A percentile compares a stretch with the other conserved stretches of the same genome.
Evolutionary conservation across 345 rosid species (phyloP).

Genomic region (Citrus reticulata): DNA sequence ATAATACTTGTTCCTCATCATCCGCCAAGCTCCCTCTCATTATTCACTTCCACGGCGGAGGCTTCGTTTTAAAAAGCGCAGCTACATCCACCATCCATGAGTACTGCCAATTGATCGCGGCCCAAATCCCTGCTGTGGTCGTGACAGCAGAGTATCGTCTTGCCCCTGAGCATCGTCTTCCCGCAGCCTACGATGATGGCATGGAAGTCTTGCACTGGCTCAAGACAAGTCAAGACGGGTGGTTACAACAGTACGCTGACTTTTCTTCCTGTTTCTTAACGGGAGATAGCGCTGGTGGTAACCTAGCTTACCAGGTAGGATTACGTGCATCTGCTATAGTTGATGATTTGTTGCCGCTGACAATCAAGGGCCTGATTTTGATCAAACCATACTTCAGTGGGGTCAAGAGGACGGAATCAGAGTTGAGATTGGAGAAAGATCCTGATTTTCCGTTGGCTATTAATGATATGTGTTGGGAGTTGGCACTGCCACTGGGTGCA

Average conservation of each 20-base stretch:
- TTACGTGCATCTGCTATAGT: conserved; percentile 20
- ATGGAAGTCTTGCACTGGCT: conserved; percentile 43
- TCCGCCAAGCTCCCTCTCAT: too few relatives aligned
- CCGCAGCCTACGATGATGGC: conserved; percentile 63
- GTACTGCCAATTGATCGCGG: too few relatives aligned
- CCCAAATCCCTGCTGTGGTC: too few relatives aligned
- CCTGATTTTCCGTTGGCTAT: neutral
- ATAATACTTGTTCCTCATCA: too few relatives aligned
- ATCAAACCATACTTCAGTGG: conserved; percentile 68
- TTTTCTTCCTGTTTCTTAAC: conserved; percentile 29
- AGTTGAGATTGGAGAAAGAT: conserved; percentile 32
- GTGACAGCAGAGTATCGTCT: too few relatives aligned
- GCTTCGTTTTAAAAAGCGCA: too few relatives aligned
- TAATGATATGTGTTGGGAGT: conserved; percentile 52
- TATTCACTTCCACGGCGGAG: too few relatives aligned
- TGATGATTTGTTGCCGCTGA: conserved; percentile 31
- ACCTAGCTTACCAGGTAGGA: conserved; percentile 48
- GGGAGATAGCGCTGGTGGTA: conserved; percentile 66
- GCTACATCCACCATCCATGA: too few relatives aligned
- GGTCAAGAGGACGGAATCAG: conserved; percentile 35
- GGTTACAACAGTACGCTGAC: conserved; percentile 38
- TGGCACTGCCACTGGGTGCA: conserved; percentile 43
- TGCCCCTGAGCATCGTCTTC: conserved; percentile 43
- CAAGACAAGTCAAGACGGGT: conserved; percentile 19
- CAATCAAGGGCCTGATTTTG: conserved; percentile 57